Evolutionary conservation across 495 filamentous ascomycete genomes (phyloP), one percentile per base, ranked within the genome.

Genomic region (Xylaria castorea): DNA sequence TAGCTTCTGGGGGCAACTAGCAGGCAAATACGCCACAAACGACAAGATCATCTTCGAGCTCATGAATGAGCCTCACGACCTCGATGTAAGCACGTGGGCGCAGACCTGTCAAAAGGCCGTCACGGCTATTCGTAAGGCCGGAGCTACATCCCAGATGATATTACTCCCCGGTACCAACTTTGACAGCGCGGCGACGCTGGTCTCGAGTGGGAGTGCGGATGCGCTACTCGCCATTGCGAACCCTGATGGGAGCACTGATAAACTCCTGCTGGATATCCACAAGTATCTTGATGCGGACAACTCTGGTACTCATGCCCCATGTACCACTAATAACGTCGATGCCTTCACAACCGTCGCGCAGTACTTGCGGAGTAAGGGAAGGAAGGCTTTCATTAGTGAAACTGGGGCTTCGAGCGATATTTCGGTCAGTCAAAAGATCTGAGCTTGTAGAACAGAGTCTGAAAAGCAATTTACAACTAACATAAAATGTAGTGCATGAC

Each of bases 21-120:
- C 89, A 4, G 82, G 76, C 14, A 86, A 88, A 65, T 91, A 90
- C 72, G 83, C 81, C 25, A 63, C 42, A 9, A 68, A 83, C n/a
- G 62, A 80, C 5, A 86, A 84, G 18, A 79, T 90, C 32, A 78
- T 85, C n/a, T 90, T 91, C 78, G 89, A 89, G 46, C 77, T 91
- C 57, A 90, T 91, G 86, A 91, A 90, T 76, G 89, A 91, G 76
- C 88, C 89, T 5, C 88, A 89, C 67, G 75, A 87, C 46, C 78
- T 84, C 40, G 81, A 87, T 71, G 81, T 90, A 64, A 74, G 55
- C 32, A 72, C 58, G 0, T 90, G 88, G 88, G 87, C 86, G 0
- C 70, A 77, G 5, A 88, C 87, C 0, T 85, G 86, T 57, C 89
- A 91, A 75, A 82, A 83, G 22, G 86, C 80, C 55, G 87, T 92